A percentile compares a stretch with the other conserved stretches of the same genome.
Evolutionary conservation across 306 rosid species (phyloP).

Genomic region (Alnus rubra): DNA sequence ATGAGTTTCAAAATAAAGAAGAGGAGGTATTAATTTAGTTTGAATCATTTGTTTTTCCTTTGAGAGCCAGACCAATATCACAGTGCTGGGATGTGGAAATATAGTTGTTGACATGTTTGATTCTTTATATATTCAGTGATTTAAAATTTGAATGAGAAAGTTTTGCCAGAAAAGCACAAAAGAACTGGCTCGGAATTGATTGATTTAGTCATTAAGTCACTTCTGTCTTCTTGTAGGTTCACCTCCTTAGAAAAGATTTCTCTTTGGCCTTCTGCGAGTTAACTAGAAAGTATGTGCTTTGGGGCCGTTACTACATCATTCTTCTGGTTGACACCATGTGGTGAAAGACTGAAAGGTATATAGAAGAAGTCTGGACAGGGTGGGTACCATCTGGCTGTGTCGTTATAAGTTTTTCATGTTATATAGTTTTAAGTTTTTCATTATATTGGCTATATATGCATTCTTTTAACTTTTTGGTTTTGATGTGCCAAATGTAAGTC

Average conservation of each 20-base stretch:
- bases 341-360: not conserved
- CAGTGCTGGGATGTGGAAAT: too few species aligned
- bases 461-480: too few species aligned
- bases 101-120: too few species aligned
- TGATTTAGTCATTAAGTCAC: not conserved
- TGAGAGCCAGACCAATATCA: not conserved
- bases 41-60: not conserved
- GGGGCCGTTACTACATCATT: not conserved
- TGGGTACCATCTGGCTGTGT: not conserved
- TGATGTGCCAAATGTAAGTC: not conserved
- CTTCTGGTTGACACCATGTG: not conserved
- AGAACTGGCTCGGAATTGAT: not conserved
- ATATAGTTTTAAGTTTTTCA: not conserved
- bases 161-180: not conserved
- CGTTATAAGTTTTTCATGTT: not conserved
- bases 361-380: not conserved
- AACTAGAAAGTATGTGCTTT: not conserved
- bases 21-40: not conserved
- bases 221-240: not conserved
- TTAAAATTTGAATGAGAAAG: too few species aligned
- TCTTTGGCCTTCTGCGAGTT: not conserved
- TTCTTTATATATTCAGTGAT: too few species aligned
- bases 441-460: not conserved
- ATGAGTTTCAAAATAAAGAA: not conserved
- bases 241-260: not conserved